A percentile compares a stretch with the other conserved stretches of the same genome.
These are phyloP conservation scores for Heritiera littoralis DNA, from an alignment of 345 rosid species.

Conservation along the genomic window DNA sequence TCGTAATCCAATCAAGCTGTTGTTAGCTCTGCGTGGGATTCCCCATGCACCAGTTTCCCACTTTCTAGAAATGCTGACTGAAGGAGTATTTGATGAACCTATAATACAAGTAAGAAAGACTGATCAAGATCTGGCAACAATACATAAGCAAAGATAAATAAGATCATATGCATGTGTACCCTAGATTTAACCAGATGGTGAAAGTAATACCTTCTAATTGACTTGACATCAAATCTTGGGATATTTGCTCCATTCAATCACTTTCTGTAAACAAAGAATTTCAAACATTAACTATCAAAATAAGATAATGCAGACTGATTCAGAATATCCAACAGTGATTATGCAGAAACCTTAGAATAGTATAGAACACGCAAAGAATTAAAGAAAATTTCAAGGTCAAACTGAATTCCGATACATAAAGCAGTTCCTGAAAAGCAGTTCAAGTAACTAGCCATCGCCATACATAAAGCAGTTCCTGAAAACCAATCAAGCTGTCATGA, in stretches of 20 bases:
- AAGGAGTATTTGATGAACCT: conserved; percentile 41
- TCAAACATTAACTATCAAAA: not conserved
- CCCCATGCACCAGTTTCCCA: conserved; percentile 55
- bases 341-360: not conserved
- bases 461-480: no score
- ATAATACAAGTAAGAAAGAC: conserved; percentile 22
- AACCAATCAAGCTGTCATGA: no score
- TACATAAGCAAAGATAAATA: not conserved
- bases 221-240: conserved; percentile 31
- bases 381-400: conserved; percentile 2
- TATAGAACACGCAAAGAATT: not conserved
- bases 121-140: not conserved
- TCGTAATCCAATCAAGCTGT: no score
- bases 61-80: conserved; percentile 34
- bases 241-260: conserved; percentile 51
- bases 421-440: conserved; percentile 13
- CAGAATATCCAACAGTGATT: not conserved
- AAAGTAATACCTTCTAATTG: conserved; percentile 37
- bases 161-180: not conserved
- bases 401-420: conserved; percentile 2
- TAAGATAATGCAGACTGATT: conserved; percentile 9
- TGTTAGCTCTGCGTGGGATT: conserved; percentile 36
- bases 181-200: conserved; percentile 2
- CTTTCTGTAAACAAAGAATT: conserved; percentile 22
- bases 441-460: not conserved